Evolutionary conservation across 371 early-diverging fungal genomes (phyloP).

Genomic region (Mucor mucedo): DNA sequence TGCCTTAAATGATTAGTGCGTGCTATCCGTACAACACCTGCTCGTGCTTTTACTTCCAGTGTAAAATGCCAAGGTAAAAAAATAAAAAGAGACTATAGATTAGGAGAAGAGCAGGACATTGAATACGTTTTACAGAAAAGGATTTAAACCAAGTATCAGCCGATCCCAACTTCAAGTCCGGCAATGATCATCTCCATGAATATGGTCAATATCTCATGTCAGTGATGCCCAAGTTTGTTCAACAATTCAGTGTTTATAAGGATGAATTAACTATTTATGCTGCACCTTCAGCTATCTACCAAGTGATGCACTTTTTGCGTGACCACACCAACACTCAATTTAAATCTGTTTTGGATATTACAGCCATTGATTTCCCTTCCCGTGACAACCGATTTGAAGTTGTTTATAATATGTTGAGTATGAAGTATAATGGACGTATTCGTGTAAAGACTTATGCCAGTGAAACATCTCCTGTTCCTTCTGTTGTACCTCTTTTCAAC

Average conservation of each 20-base stretch:
- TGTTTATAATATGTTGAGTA: conserved; percentile 90
- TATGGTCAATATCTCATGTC: conserved; percentile 90
- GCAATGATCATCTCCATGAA: conserved; percentile 72
- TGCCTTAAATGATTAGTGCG: background rate
- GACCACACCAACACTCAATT: conserved; percentile 94
- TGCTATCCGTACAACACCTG: conserved; percentile 27
- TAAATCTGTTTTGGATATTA: conserved; percentile 88
- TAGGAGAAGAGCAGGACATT: background rate
- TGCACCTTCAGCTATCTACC: conserved; percentile 81
- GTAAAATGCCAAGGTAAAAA: conserved; percentile 40
- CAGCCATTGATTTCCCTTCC: conserved; percentile 92
- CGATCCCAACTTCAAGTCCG: conserved; percentile 55
- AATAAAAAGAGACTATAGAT: background rate
- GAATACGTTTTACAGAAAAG: conserved; percentile 8
- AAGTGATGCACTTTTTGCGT: conserved; percentile 87
- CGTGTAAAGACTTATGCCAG: conserved; percentile 96
- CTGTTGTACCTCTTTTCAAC: conserved; percentile 72
- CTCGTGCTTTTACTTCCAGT: conserved; percentile 38
- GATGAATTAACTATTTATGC: conserved; percentile 95
- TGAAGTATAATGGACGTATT: conserved; percentile 92
- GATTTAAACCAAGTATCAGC: conserved; percentile 30
- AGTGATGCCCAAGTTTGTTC: conserved; percentile 93
- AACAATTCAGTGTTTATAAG: conserved; percentile 96
- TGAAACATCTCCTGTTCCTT: conserved; percentile 92
- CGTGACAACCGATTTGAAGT: conserved; percentile 95